These are phyloP conservation scores for Rhynchosporium graminicola DNA, from an alignment of 2,329 filamentous ascomycete genomes.

Conservation along the genomic window DNA sequence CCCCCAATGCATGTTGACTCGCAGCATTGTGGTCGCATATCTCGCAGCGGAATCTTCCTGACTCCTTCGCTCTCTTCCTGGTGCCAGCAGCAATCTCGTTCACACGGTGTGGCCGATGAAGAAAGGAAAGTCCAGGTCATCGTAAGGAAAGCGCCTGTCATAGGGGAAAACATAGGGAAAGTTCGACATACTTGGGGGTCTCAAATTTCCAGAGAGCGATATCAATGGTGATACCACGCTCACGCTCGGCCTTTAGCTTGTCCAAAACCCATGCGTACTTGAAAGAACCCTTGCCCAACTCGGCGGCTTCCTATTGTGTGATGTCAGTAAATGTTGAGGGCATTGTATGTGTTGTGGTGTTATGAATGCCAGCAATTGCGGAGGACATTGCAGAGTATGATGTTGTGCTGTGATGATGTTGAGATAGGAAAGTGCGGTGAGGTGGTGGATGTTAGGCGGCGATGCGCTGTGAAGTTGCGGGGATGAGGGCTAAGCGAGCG, in stretches of 20 bases:
- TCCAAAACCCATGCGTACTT: slow-evolving; percentile 99
- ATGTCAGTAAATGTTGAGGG: slow-evolving; percentile 28
- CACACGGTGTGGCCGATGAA: too few relatives aligned
- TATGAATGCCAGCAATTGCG: background rate
- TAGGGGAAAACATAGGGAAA: too few relatives aligned
- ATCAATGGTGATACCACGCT: slow-evolving; percentile 99
- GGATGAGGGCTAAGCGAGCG: slow-evolving; percentile 18
- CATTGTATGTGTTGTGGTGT: slow-evolving; percentile 13
- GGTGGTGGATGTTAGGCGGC: slow-evolving; percentile 16
- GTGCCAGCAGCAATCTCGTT: too few relatives aligned
- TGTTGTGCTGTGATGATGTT: slow-evolving; percentile 13
- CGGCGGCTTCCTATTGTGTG: slow-evolving; percentile 81
- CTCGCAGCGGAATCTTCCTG: too few relatives aligned
- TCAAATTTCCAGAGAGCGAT: slow-evolving; percentile 99
- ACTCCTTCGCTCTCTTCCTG: too few relatives aligned
- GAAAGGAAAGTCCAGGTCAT: too few relatives aligned
- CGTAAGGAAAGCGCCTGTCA: too few relatives aligned
- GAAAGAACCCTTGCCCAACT: slow-evolving; percentile 99
- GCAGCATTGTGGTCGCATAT: too few relatives aligned
- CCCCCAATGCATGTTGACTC: too few relatives aligned
- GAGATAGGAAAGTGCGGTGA: slow-evolving; percentile 23
- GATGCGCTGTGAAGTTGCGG: too few relatives aligned
- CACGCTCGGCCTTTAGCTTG: slow-evolving; percentile 99
- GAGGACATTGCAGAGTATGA: background rate
- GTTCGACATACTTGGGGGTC: slow-evolving; percentile 71